These are phyloP conservation scores for Aspergillus ruber DNA, from an alignment of 2,329 filamentous ascomycete species.

Conservation along the genomic window DNA sequence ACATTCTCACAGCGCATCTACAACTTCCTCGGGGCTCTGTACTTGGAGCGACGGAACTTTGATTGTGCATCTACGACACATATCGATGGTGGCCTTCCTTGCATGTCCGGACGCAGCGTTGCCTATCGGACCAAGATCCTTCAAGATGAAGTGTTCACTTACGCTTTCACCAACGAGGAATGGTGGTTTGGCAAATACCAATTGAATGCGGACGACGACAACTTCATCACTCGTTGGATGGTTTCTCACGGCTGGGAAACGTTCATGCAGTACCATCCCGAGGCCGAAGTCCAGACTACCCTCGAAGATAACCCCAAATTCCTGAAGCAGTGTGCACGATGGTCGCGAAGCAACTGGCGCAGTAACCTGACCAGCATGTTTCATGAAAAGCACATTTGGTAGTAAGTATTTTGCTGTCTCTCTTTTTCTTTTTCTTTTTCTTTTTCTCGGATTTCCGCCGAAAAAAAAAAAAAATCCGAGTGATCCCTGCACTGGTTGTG, in stretches of 20 bases:
- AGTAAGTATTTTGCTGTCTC: constrained; percentile 54
- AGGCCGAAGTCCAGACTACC: constrained; percentile 88
- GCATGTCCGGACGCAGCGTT: constrained; percentile 89
- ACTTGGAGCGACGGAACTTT: constrained; percentile 90
- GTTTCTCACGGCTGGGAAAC: constrained; percentile 90
- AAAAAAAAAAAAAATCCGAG: background rate
- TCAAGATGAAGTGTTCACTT: constrained; percentile 74
- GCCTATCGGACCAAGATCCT: constrained; percentile 87
- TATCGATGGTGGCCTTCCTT: constrained; percentile 92
- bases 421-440: background rate
- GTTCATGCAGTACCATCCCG: constrained; percentile 86
- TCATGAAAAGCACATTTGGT: constrained; percentile 75
- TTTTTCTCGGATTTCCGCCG: background rate
- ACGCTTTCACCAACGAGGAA: constrained; percentile 84
- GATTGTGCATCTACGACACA: constrained; percentile 94
- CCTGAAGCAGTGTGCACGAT: constrained; percentile 85
- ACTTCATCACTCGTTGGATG: constrained; percentile 95
- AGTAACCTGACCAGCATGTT: constrained; percentile 91
- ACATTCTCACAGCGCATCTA: constrained; percentile 60
- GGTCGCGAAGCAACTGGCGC: constrained; percentile 96
- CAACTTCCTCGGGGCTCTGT: constrained; percentile 86
- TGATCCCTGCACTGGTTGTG: background rate
- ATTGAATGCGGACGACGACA: constrained; percentile 94
- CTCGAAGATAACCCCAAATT: constrained; percentile 85
- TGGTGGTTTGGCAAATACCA: constrained; percentile 74